Conservation (phyloP, 2,329 filamentous ascomycete genomes). For the Aspergillus latus region DNA sequence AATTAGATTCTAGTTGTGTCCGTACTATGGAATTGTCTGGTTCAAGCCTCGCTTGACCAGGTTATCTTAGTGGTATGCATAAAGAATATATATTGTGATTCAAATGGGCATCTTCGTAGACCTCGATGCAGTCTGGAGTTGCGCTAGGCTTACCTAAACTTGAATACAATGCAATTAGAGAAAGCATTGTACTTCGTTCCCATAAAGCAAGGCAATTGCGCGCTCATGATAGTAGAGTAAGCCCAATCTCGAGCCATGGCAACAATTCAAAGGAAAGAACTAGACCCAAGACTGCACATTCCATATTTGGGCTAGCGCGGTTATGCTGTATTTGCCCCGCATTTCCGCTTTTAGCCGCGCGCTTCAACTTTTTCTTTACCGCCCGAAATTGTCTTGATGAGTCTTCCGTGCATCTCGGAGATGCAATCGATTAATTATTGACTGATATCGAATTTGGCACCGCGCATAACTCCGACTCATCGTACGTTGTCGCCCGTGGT, state of each 20-base stretch:
- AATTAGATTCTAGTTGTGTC: constrained; percentile 13
- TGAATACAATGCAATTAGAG: no score
- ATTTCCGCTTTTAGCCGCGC: constrained; percentile 17
- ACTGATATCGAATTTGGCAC: not conserved
- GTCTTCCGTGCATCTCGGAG: not conserved
- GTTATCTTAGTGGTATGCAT: not conserved
- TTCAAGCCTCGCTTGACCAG: not conserved
- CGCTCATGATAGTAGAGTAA: no score
- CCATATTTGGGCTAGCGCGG: constrained; percentile 10
- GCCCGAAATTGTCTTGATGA: constrained; percentile 1
- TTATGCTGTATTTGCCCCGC: constrained; percentile 11
- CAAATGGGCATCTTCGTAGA: not conserved
- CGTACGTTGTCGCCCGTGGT: no score
- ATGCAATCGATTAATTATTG: not conserved
- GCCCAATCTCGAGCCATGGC: not conserved
- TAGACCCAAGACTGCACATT: not conserved
- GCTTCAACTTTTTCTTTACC: constrained; percentile 18
- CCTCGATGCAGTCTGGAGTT: not conserved
- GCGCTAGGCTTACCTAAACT: not conserved
- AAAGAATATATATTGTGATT: constrained; percentile 23
- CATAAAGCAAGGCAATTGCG: no score
- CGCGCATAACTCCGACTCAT: no score
- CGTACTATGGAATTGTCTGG: constrained; percentile 11
- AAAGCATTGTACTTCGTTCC: no score
- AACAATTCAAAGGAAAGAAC: not conserved